Evolutionary conservation across 805 yeast genomes (phyloP), one percentile per base, ranked within the genome.

Genomic region (Candida tammaniensis): DNA sequence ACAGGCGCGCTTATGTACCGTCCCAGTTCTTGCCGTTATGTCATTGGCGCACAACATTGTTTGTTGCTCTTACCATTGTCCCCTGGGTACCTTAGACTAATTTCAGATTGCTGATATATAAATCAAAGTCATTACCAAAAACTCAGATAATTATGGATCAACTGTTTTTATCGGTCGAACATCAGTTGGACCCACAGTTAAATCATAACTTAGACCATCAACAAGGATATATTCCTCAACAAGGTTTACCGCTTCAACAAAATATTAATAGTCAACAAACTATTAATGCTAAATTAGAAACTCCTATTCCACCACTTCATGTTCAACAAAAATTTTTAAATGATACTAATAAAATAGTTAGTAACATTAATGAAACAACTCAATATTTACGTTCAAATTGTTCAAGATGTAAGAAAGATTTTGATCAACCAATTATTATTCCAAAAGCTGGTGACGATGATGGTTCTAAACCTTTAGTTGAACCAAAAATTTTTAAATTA

Each of bases 351-450:
- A 39, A 37, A 18, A 38, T 41, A 25, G 29, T 31, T 23, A 35
- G 26, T 17, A 25, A 30, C 19, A 17, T 24, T 8, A 30, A 35
- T 4, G 33, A 38, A 13, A 30, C 39, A 18, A 26, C 16, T 41
- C 71, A 40, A 46, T 51, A 47, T 55, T 53, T 52, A 40, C 50
- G 63, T 47, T 40, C 59, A 6, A 49, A 49, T 15, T 80, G 86
- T 43, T 62, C 78, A 2, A 53, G 86, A 34, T 80, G 86, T 48
- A 78, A 78, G 49, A 79, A 78, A 46, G 68, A 61, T 8, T 80
- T 79, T 49, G 66, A 68, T n/a, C 74, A 70, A 40, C 61, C 59
- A 3, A 49, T 65, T 16, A 52, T 59, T 15, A 51, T 59, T 27
- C 67, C 70, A 4, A 44, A 41, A 27, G 64, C 70, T 4, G 39